Evolutionary conservation across 495 filamentous ascomycete genomes (phyloP).

Genomic region (Lophiotrema nucula): DNA sequence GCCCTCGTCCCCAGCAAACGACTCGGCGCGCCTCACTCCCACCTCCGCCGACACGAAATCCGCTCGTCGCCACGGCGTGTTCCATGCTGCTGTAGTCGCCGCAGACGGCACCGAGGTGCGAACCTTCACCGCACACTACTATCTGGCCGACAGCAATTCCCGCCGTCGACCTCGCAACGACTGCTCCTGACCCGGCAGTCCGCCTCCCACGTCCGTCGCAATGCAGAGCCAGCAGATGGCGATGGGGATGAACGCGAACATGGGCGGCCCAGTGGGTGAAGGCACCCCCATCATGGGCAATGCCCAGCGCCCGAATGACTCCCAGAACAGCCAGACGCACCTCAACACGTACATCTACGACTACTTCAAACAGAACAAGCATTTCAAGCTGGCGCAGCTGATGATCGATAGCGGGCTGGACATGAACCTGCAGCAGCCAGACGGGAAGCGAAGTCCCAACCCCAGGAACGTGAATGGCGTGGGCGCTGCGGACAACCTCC

Average conservation of each 20-base stretch:
- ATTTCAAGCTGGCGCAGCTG: constrained; percentile 75
- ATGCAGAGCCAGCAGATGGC: constrained; percentile 40
- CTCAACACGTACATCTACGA: constrained; percentile 98
- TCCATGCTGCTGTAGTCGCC: constrained; percentile 27
- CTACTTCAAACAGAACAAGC: constrained; percentile 80
- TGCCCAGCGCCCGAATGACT: constrained; percentile 6
- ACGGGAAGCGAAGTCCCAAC: constrained; percentile 48
- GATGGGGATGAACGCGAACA: constrained; percentile 33
- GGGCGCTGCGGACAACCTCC: constrained; percentile 80
- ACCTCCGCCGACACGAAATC: constrained; percentile 11
- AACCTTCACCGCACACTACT: constrained; percentile 7
- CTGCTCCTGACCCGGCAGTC: neutral
- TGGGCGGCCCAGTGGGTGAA: constrained; percentile 36
- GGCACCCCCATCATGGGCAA: constrained; percentile 37
- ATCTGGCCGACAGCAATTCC: neutral
- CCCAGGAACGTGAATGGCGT: constrained; percentile 61
- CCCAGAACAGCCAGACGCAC: neutral
- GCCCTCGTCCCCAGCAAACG: neutral
- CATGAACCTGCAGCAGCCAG: constrained; percentile 50
- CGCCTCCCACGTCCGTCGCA: neutral
- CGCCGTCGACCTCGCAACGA: neutral
- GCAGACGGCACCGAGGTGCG: too few relatives aligned
- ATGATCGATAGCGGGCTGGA: constrained; percentile 60
- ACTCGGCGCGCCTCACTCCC: neutral
- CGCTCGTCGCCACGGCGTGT: constrained; percentile 30